Percentiles rank a stretch among this genome's conserved stretches.
Conservation (phyloP, 148 eudicot species). For the Nyssa sinensis region DNA sequence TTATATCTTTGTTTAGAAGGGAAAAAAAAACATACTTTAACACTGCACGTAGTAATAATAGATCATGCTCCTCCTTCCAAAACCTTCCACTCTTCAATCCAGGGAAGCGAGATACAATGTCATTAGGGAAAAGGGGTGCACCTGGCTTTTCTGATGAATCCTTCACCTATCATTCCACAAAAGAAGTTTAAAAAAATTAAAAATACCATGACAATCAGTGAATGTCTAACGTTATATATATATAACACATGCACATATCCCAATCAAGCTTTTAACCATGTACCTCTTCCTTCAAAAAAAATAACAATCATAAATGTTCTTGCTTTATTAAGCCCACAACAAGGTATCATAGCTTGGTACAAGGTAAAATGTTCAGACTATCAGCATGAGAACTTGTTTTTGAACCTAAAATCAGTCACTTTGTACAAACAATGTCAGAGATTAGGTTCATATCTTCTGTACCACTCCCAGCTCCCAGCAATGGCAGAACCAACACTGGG, state of each 20-base stretch:
- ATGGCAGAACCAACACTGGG: too few relatives aligned
- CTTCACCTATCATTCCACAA: slow-evolving; percentile 48
- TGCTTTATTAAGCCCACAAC: background rate
- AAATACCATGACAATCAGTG: too few relatives aligned
- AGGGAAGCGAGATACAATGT: slow-evolving; percentile 60
- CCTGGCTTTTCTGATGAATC: slow-evolving; percentile 36
- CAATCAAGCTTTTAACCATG: background rate
- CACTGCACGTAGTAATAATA: slow-evolving; percentile 65
- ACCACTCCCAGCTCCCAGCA: too few relatives aligned
- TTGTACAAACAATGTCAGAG: too few relatives aligned
- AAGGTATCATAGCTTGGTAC: too few relatives aligned
- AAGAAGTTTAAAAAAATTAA: background rate
- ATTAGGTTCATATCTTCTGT: too few relatives aligned
- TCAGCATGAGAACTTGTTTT: too few relatives aligned
- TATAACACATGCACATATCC: too few relatives aligned
- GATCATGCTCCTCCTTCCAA: slow-evolving; percentile 87
- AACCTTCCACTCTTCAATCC: slow-evolving; percentile 66
- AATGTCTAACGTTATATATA: too few relatives aligned
- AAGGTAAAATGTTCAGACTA: too few relatives aligned
- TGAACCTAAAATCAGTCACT: too few relatives aligned
- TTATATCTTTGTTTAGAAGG: too few relatives aligned
- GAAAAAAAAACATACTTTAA: slow-evolving; percentile 56
- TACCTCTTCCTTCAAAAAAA: background rate
- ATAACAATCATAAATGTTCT: background rate
- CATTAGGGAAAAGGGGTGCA: slow-evolving; percentile 64